phyloP scores from a whole-genome alignment of 805 yeast genomes.

The Saturnispora mendoncae region DNA sequence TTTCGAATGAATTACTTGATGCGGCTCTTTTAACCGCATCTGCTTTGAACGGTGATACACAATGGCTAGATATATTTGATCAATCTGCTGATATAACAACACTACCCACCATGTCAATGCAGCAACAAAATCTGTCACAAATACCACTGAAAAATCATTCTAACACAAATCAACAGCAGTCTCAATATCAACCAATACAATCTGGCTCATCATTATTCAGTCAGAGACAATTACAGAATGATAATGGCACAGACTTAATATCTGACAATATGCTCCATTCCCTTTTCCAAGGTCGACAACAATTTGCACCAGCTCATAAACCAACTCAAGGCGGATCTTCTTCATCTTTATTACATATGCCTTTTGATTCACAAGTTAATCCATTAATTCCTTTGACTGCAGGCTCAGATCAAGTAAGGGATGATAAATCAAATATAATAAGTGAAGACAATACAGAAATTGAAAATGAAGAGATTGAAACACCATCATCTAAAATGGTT shows the following conservation, averaged over 20 bases:
- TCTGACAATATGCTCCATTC: constrained; percentile 43
- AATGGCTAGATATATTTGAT: constrained; percentile 46
- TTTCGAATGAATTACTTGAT: constrained; percentile 60
- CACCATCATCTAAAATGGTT: constrained; percentile 9
- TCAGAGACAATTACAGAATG: not conserved
- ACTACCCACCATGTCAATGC: not conserved
- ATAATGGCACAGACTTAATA: constrained; percentile 17
- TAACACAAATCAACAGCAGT: constrained; percentile 1
- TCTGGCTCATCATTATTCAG: not conserved
- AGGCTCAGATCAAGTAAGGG: not conserved
- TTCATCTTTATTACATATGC: too few relatives aligned
- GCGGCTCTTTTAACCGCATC: constrained; percentile 70
- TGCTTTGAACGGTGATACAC: constrained; percentile 54
- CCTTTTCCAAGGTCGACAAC: constrained; percentile 40
- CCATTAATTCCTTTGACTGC: not conserved
- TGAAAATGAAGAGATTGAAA: constrained; percentile 5
- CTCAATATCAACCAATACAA: constrained; percentile 3
- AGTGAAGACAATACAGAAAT: not conserved
- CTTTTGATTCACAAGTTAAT: not conserved
- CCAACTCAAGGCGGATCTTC: not conserved
- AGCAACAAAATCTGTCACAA: not conserved
- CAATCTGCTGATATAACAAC: constrained; percentile 11
- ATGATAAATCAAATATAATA: not conserved
- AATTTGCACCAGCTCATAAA: not conserved
- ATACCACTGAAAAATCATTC: not conserved